Evolutionary conservation across 441 rosid genomes (phyloP), one percentile per base, ranked within the genome.

Genomic region (Viola pubescens): DNA sequence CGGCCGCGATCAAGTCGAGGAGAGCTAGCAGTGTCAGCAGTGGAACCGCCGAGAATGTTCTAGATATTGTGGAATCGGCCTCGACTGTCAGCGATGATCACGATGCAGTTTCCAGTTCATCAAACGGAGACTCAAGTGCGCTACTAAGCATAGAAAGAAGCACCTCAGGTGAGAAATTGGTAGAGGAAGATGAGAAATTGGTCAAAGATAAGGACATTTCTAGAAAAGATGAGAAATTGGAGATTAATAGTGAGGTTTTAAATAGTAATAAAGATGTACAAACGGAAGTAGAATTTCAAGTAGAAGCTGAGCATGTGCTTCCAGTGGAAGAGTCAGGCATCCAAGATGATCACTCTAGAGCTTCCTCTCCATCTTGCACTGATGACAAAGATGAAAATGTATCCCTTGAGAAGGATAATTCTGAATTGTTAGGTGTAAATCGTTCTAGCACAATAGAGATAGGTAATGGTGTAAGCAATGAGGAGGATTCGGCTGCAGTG

Each of bases 1-100:
- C 99, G 10, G 86, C 94, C 10, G 94, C 89, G 6, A 80, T 94
- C 69, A 94, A 94, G 89, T 88, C 96, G 41, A 75, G 91, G 73
- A 83, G 96, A 76, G 87, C 90, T 19, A 77, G 78, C 59, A 39
- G 19, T 60, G 49, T 3, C 37, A 9, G 47, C 16, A 76, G 76
- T 41, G 75, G 67, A 42, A 58, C 69, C 54, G 69, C 73, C 51
- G 74, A 16, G 69, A 73, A 72, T 68, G 70, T 67, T 71, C 45
- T 71, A 43, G 83, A 76, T 48, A 60, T 50, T 59, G 80, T 63
- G 42, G 82, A 70, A 44, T 65, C 66, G 5, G 61, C 54, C 64
- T 70, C 85, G 8, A 58, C 46, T 64, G 68, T 46, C 37, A 69
- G 68, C 19, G 84, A 77, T 1, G 85, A 80, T 48, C 74, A 67